Base-by-base conservation (phyloP, 352 stramenopile genomes). In the Phytophthora cryptogea region DNA sequence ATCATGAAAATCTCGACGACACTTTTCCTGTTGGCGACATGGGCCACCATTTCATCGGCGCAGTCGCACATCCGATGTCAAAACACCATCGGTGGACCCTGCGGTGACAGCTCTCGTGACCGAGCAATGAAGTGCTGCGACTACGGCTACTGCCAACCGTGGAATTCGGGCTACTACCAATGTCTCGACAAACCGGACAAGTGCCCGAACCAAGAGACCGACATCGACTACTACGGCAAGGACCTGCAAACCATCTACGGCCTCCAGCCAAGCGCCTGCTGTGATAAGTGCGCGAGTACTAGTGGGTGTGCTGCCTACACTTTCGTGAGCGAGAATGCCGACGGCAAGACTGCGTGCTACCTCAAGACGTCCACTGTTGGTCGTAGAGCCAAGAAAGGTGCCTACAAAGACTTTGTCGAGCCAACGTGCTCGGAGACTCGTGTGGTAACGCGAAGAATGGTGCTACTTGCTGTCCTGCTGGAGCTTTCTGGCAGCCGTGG, bases 141-240 rank as follows among this genome's bases (percentile, higher is more conserved):
- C 52, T 61, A 66, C 17, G 66, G 66, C 26, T 89, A 84, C 65
- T 89, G 79, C 61, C 77, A 86, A 64, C 80, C 80, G 41, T 88
- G 80, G 73, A 86, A 86, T 58, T 58, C 59, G 2, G 54, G 62
- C 5, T 87, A 87, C 71, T 87, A 89, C 66, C 78, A 88, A 58
- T 88, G 78, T 49, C 35, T 84, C 13, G 47, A 55, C 46, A 74
- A 72, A n/a, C 75, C 71, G 1, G 37, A 48, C 32, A 63, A 70
- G 27, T 88, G 78, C 35, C 61, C 68, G 5, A 68, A 47, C 11
- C 72, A 85, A 61, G 74, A 82, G 52, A 81, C 77, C 9, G 75
- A 81, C 44, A 70, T 85, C 31, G 74, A 86, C 60, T 84, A 77
- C 55, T 70, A 70, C 43, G 78, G 78, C 40, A 74, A 76, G 51